Conservation (phyloP, 495 filamentous ascomycete species). For the Geoglossum glabrum region DNA sequence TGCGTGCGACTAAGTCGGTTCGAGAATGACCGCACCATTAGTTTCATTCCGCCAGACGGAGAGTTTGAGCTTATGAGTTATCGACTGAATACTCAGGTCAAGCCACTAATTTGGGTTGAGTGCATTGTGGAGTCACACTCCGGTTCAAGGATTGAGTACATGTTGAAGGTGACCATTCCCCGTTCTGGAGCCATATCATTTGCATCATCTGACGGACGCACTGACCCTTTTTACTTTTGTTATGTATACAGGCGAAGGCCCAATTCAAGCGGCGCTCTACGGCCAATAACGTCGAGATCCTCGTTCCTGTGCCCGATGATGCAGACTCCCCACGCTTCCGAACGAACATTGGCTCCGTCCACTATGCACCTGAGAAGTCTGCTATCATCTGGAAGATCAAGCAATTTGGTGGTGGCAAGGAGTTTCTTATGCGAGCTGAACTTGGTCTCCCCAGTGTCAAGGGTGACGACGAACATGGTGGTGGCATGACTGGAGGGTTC, state of each 20-base stretch:
- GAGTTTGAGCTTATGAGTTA: slow-evolving; percentile 99
- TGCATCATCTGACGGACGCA: background rate
- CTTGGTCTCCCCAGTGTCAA: slow-evolving; percentile 84
- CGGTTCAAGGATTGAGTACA: slow-evolving; percentile 89
- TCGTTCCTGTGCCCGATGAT: slow-evolving; percentile 92
- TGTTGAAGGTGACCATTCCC: slow-evolving; percentile 54
- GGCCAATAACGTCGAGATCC: slow-evolving; percentile 97
- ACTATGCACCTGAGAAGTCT: slow-evolving; percentile 93
- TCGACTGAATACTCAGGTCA: slow-evolving; percentile 95
- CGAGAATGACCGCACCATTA: slow-evolving; percentile 97
- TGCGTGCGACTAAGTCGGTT: slow-evolving; percentile 90
- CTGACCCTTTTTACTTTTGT: too few species aligned
- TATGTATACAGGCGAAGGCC: slow-evolving; percentile 47
- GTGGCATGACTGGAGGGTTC: slow-evolving; percentile 91
- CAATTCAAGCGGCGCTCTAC: slow-evolving; percentile 97
- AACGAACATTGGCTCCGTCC: slow-evolving; percentile 93
- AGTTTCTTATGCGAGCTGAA: slow-evolving; percentile 99
- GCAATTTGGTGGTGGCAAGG: slow-evolving; percentile 94
- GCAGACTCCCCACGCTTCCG: slow-evolving; percentile 92
- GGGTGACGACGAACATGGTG: slow-evolving; percentile 88
- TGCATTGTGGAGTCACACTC: slow-evolving; percentile 92
- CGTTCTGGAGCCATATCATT: background rate
- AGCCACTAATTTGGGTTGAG: slow-evolving; percentile 97
- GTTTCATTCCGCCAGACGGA: slow-evolving; percentile 94
- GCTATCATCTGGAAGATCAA: slow-evolving; percentile 99